Evolutionary conservation across 1,284 basidiomycete genomes (phyloP).

Genomic region (Polyporus tsugae): DNA sequence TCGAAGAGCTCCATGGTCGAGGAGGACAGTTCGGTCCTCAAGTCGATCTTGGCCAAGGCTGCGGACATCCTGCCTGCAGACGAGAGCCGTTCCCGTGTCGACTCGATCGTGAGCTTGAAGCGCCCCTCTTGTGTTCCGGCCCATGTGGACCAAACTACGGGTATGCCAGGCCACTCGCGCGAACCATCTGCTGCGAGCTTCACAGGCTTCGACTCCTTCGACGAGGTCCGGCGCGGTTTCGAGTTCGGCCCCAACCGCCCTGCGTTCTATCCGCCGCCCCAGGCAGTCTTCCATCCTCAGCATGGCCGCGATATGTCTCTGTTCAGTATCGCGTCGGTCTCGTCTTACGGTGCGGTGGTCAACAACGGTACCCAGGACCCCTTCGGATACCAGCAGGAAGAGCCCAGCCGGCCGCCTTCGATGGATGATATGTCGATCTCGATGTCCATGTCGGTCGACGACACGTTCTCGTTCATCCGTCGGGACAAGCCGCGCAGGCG

Average conservation of each 20-base stretch:
- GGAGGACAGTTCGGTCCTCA: slow-evolving; percentile 64
- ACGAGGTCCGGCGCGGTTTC: slow-evolving; percentile 76
- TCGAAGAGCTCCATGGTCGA: slow-evolving; percentile 40
- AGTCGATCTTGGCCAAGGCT: slow-evolving; percentile 65
- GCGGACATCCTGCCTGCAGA: slow-evolving; percentile 37
- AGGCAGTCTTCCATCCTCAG: slow-evolving; percentile 43
- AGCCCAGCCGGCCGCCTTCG: slow-evolving; percentile 60
- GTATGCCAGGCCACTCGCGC: slow-evolving; percentile 48
- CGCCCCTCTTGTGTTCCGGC: slow-evolving; percentile 37
- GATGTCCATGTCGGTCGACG: slow-evolving; percentile 69
- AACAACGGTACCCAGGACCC: slow-evolving; percentile 72
- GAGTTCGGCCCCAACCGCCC: slow-evolving; percentile 71
- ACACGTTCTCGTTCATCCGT: slow-evolving; percentile 75
- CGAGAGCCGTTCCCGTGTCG: slow-evolving; percentile 45
- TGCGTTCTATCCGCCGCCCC: slow-evolving; percentile 68
- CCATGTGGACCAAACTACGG: slow-evolving; percentile 32
- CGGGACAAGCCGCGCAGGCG: slow-evolving; percentile 54
- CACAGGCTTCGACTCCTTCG: slow-evolving; percentile 74
- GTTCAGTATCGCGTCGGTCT: slow-evolving; percentile 83
- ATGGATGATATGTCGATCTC: slow-evolving; percentile 56
- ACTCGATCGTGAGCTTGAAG: slow-evolving; percentile 56
- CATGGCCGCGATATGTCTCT: slow-evolving; percentile 67
- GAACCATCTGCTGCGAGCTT: slow-evolving; percentile 69
- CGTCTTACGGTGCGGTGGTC: slow-evolving; percentile 78
- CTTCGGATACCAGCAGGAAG: slow-evolving; percentile 66